A percentile compares a stretch with the other conserved stretches of the same genome.
Conservation (phyloP, 306 rosid genomes). For the Castanea mollissima region DNA sequence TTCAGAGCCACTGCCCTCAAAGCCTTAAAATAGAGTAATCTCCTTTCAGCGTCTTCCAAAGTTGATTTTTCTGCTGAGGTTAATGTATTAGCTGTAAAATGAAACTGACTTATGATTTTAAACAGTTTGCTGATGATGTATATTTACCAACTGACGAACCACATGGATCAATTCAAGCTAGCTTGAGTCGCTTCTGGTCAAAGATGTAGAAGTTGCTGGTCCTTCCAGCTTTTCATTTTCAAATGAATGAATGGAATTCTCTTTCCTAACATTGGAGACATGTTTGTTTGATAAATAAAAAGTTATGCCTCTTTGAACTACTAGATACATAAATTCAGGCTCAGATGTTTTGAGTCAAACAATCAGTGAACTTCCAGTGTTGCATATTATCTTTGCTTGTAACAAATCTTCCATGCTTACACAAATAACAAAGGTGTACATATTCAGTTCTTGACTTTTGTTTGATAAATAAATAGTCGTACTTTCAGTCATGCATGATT, state of each 20-base stretch:
- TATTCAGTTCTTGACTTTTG: not conserved
- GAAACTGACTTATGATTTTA: not conserved
- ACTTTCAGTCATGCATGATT: not conserved
- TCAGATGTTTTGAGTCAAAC: not conserved
- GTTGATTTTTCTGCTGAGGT: not conserved
- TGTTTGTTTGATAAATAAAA: not conserved
- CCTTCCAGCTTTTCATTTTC: not conserved
- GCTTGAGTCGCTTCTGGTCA: constrained; percentile 67
- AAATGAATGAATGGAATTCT: not conserved
- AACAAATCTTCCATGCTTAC: not conserved
- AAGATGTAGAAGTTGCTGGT: constrained; percentile 46
- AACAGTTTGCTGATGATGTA: constrained; percentile 90
- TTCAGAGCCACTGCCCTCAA: not conserved
- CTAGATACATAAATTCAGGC: not conserved
- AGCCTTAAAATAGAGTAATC: not conserved
- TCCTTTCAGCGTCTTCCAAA: not conserved
- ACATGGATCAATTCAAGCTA: constrained; percentile 90
- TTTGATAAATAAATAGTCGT: too few species aligned
- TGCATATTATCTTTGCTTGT: not conserved
- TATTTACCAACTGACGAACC: constrained; percentile 94
- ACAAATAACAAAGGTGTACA: not conserved
- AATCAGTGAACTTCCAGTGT: not conserved
- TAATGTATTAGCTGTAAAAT: constrained; percentile 1
- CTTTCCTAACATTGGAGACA: not conserved
- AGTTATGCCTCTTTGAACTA: not conserved